Percentiles rank a stretch among this genome's conserved stretches.
Evolutionary conservation across 306 rosid genomes (phyloP).

Genomic region (Casuarina cunninghamiana): DNA sequence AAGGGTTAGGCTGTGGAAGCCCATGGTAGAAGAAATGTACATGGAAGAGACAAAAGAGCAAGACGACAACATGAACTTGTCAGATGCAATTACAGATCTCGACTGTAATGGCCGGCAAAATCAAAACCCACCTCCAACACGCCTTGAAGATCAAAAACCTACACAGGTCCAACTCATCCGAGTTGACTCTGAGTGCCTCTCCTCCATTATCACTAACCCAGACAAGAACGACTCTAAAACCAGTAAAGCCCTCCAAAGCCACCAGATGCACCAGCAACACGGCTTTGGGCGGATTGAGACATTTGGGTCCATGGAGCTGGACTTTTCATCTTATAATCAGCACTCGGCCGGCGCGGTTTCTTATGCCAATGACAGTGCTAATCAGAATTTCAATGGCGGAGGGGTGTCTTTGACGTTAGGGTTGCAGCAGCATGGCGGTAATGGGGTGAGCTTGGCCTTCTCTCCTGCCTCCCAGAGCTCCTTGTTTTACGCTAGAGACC

Average conservation of each 20-base stretch:
- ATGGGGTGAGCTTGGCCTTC: conserved; percentile 66
- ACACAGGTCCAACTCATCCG: conserved; percentile 46
- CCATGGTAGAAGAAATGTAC: conserved; percentile 99
- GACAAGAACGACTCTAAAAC: conserved; percentile 41
- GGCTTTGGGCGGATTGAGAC: conserved; percentile 47
- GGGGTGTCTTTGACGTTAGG: conserved; percentile 86
- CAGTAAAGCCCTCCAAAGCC: conserved; percentile 31
- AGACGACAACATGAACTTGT: conserved; percentile 46
- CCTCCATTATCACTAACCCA: conserved; percentile 56
- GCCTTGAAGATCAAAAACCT: conserved; percentile 55
- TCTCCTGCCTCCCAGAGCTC: conserved; percentile 54
- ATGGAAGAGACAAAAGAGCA: conserved; percentile 68
- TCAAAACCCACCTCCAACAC: conserved; percentile 21
- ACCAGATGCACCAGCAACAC: conserved; percentile 34
- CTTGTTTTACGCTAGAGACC: conserved; percentile 65
- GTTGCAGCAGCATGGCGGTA: conserved; percentile 78
- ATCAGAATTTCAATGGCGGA: conserved; percentile 35
- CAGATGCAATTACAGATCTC: conserved; percentile 44
- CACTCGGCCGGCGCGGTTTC: conserved; percentile 36
- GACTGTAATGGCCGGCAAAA: conserved; percentile 21
- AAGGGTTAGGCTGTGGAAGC: conserved; percentile 95
- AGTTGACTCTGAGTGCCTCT: conserved; percentile 64
- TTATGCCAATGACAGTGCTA: conserved; percentile 19
- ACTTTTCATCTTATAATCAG: conserved; percentile 57
- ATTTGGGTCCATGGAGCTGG: conserved; percentile 68